Percentiles rank a stretch among this genome's conserved stretches.
Evolutionary conservation across 129 eudicot species (phyloP).

Genomic region (Erigeron canadensis): DNA sequence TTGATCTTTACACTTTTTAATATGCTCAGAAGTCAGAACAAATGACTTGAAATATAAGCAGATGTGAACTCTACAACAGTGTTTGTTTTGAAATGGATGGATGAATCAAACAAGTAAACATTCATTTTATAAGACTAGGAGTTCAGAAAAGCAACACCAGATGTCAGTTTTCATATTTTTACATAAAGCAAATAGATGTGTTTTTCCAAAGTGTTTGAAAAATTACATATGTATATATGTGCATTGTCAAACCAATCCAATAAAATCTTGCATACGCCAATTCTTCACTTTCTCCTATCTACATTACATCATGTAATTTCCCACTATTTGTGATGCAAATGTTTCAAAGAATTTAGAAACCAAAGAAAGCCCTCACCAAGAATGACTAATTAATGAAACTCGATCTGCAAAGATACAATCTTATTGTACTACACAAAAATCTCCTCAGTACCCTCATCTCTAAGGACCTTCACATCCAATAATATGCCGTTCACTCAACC

Average conservation of each 20-base stretch:
- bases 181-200: background rate
- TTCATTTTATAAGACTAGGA: background rate
- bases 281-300: constrained; percentile 17
- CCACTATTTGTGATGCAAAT: constrained; percentile 19
- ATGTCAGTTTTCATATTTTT: background rate
- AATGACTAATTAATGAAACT: constrained; percentile 8
- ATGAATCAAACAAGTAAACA: background rate
- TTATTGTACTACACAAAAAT: constrained; percentile 19
- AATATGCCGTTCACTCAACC: background rate
- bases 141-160: background rate
- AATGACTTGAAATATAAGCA: no score
- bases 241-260: constrained; percentile 31
- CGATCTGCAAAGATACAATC: constrained; percentile 18
- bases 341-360: constrained; percentile 30
- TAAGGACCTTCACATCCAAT: background rate
- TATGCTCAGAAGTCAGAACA: no score
- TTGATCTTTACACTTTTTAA: background rate
- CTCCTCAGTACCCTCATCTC: background rate
- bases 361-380: constrained; percentile 11
- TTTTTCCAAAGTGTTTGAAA: background rate
- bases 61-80: no score
- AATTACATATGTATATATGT: constrained; percentile 28
- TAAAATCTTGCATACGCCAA: constrained; percentile 35
- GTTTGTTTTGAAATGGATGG: background rate
- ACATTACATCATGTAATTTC: constrained; percentile 8